Conservation (phyloP, 306 rosid genomes). For the Hippophae rhamnoides region DNA sequence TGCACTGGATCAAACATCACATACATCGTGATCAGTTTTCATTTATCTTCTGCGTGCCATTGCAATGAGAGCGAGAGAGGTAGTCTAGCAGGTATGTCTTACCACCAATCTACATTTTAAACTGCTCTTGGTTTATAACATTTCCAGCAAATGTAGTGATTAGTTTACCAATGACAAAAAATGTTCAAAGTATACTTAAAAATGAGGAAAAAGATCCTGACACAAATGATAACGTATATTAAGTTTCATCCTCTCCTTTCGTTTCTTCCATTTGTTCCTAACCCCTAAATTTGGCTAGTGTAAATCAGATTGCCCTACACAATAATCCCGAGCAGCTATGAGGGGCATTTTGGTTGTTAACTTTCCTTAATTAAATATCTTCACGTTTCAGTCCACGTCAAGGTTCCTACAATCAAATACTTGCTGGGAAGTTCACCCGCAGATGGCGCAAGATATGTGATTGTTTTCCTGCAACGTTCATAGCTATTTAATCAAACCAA, state of each 20-base stretch:
- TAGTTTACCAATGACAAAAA: too few species aligned
- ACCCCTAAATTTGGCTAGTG: neutral
- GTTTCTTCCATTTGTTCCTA: neutral
- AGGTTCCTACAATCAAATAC: constrained; percentile 60
- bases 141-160: too few species aligned
- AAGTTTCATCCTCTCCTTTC: neutral
- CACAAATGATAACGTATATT: too few species aligned
- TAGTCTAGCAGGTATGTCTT: too few species aligned
- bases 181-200: too few species aligned
- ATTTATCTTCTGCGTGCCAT: too few species aligned
- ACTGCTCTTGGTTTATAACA: too few species aligned
- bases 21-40: too few species aligned
- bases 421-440: constrained; percentile 91
- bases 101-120: too few species aligned
- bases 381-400: constrained; percentile 86
- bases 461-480: constrained; percentile 59
- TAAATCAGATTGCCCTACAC: constrained; percentile 1
- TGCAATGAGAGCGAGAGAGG: too few species aligned
- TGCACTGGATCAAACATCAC: too few species aligned
- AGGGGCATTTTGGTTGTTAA: neutral
- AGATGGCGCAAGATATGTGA: constrained; percentile 79
- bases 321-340: neutral
- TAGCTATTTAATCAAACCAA: constrained; percentile 11
- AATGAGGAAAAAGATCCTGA: too few species aligned
- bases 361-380: neutral